A percentile compares a stretch with the other conserved stretches of the same genome.
phyloP scores from a whole-genome alignment of 2,329 filamentous ascomycete species.

The Epichloe hybrida region DNA sequence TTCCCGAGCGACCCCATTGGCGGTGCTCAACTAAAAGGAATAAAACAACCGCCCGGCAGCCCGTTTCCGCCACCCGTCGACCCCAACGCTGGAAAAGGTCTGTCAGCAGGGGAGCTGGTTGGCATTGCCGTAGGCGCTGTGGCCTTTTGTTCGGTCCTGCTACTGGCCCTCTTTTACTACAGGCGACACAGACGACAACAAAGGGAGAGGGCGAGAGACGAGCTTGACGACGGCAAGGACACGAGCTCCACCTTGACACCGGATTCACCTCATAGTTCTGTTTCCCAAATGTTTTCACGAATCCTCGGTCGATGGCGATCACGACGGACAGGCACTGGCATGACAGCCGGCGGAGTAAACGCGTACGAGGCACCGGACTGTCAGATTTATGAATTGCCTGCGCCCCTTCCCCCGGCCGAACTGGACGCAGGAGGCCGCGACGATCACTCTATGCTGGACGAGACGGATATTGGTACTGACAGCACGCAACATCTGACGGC shows the following conservation, averaged over 20 bases:
- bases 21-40: constrained; percentile 27
- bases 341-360: constrained; percentile 13
- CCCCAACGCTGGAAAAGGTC: constrained; percentile 9
- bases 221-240: constrained; percentile 23
- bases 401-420: constrained; percentile 32
- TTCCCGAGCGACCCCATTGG: constrained; percentile 31
- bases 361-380: constrained; percentile 26
- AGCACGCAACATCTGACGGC: constrained; percentile 27
- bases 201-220: constrained; percentile 12
- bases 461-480: constrained; percentile 28
- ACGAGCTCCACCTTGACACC: constrained; percentile 20
- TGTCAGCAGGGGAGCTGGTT: constrained; percentile 28
- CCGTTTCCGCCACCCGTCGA: constrained; percentile 29
- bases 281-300: constrained; percentile 24
- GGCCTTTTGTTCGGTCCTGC: constrained; percentile 15
- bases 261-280: constrained; percentile 12
- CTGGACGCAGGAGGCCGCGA: constrained; percentile 29
- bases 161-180: constrained; percentile 20
- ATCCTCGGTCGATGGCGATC: constrained; percentile 25
- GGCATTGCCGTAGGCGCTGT: constrained; percentile 33
- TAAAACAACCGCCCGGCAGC: constrained; percentile 30
- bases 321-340: constrained; percentile 9
- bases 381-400: constrained; percentile 39
- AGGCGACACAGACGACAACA: constrained; percentile 22
- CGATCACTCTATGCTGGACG: constrained; percentile 22